Evolutionary conservation across 2,329 filamentous ascomycete species (phyloP).

Genomic region (Clathrospora elynae): DNA sequence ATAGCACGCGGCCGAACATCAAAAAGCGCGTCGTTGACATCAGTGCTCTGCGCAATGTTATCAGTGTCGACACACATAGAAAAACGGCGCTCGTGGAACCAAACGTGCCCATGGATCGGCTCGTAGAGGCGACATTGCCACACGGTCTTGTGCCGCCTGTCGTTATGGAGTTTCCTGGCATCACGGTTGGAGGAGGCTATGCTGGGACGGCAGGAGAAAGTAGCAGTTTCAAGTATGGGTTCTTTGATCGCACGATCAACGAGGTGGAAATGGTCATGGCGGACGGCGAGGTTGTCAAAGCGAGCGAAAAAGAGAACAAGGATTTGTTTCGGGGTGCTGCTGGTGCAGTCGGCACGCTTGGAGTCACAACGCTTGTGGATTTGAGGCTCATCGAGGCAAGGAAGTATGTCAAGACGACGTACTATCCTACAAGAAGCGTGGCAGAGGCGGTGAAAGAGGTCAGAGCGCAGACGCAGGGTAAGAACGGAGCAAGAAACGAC

Average conservation of each 20-base stretch:
- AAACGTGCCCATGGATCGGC: slow-evolving; percentile 70
- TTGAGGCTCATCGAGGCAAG: slow-evolving; percentile 54
- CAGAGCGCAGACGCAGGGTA: slow-evolving; percentile 45
- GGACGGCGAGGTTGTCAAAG: slow-evolving; percentile 61
- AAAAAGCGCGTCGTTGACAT: slow-evolving; percentile 65
- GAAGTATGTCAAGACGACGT: slow-evolving; percentile 57
- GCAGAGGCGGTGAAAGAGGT: slow-evolving; percentile 51
- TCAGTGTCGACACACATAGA: slow-evolving; percentile 60
- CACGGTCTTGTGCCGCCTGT: slow-evolving; percentile 66
- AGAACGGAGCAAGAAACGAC: slow-evolving; percentile 45
- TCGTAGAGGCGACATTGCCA: slow-evolving; percentile 63
- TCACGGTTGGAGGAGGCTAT: slow-evolving; percentile 71
- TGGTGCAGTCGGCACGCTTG: slow-evolving; percentile 69
- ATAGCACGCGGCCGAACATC: slow-evolving; percentile 67
- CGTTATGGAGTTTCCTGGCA: slow-evolving; percentile 75
- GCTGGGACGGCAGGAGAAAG: slow-evolving; percentile 71
- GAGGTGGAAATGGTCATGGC: slow-evolving; percentile 69
- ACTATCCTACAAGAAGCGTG: slow-evolving; percentile 52
- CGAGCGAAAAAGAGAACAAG: slow-evolving; percentile 59
- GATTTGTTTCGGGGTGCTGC: slow-evolving; percentile 70
- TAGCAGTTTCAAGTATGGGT: slow-evolving; percentile 70
- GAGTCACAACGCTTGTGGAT: slow-evolving; percentile 65
- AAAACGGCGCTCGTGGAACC: slow-evolving; percentile 70
- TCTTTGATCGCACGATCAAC: slow-evolving; percentile 66
- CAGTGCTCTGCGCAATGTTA: slow-evolving; percentile 65